Conservation (phyloP, 1,284 basidiomycete genomes). For the Moniliella sp. region DNA sequence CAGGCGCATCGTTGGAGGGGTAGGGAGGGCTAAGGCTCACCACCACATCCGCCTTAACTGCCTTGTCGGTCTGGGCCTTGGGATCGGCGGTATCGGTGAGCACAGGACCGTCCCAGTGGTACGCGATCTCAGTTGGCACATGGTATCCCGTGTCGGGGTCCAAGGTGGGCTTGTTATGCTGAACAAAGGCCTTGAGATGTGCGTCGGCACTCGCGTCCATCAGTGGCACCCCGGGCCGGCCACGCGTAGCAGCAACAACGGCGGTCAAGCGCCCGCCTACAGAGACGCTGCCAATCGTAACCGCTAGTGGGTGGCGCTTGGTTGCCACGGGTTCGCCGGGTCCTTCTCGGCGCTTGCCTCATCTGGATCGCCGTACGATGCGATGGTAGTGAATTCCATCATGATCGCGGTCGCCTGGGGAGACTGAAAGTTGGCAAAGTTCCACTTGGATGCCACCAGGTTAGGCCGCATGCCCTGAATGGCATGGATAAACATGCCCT, state of each 20-base stretch:
- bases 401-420: constrained; percentile 45
- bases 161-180: constrained; percentile 45
- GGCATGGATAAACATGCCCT: constrained; percentile 83
- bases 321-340: no score
- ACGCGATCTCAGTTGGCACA: constrained; percentile 51
- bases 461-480: constrained; percentile 97
- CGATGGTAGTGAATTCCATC: constrained; percentile 77
- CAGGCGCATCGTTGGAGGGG: constrained; percentile 37
- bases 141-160: constrained; percentile 60
- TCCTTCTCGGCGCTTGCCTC: constrained; percentile 1
- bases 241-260: constrained; percentile 41
- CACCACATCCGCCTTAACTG: constrained; percentile 16
- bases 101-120: constrained; percentile 58
- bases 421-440: constrained; percentile 67
- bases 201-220: no score
- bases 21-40: no score
- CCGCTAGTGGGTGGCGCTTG: constrained; percentile 32
- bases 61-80: constrained; percentile 8
- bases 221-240: no score
- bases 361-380: constrained; percentile 19
- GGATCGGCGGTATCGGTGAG: constrained; percentile 7
- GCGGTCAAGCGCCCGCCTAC: constrained; percentile 52
- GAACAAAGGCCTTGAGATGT: no score
- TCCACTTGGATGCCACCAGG: constrained; percentile 76
- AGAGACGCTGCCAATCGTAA: constrained; percentile 70